Base-by-base conservation (phyloP, 345 rosid species). In the Combretum micranthum region DNA sequence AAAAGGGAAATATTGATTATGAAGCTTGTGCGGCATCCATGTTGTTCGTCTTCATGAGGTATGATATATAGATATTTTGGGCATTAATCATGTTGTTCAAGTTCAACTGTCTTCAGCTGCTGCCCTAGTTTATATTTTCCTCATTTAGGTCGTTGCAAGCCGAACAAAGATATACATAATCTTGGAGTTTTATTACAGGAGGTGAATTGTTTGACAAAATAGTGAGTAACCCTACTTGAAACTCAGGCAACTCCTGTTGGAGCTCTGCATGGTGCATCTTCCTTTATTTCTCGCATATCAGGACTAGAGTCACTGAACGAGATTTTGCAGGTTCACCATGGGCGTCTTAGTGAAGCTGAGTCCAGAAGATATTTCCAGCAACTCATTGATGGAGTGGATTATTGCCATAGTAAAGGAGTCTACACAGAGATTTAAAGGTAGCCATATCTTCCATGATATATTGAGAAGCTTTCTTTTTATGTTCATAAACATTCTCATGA, bases 11-110 rank as follows among this genome's bases (percentile, higher is more conserved):
- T 93, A 75, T 89, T 91, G 21, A 89, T 93, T 15, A 93, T 93
- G 99, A 93, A 88, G 79, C 93, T 93, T 66, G 99, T 93, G 60
- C 80, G 99, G 43, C 99, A 93, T 77, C 99, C 99, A 69, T 14
- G 94, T 88, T 55, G 99, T 87, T 67, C 94, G 96, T 55, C 82
- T 93, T 53, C 80, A 89, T 16, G 99, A 89, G 94, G 99, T 56
- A 77, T 68, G 81, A 13, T 3, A 15, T 61, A 32, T 53, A 42
- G 18, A 42, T 15, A 42, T 50, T 19, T 47, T 4, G 42, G 50
- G 20, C 15, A 13, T 48, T 47, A 18, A 7, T 14, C 46, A 17
- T 47, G 11, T 26, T 18, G 15, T n/a, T n/a, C n/a, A n/a, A n/a
- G n/a, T 56, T 20, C 23, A 45, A 25, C 44, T 51, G 12, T 42